Base-by-base conservation (phyloP, 495 filamentous ascomycete genomes). In the Neurospora tetrasperma region DNA sequence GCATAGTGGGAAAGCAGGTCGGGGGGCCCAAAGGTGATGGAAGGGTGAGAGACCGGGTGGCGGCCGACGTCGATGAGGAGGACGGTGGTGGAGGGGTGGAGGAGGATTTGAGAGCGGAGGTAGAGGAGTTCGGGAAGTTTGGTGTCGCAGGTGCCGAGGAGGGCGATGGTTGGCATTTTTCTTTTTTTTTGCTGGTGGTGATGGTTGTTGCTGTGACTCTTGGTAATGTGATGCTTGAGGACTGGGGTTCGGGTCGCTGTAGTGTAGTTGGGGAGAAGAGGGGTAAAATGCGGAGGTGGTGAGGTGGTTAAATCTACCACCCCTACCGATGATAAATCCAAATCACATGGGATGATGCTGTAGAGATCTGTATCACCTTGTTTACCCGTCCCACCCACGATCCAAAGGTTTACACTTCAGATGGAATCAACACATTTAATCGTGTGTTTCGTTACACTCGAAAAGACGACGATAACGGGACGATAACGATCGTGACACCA, bases 101-200 rank as follows among this genome's bases (percentile, higher is more conserved):
- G 35, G 6, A 85, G 73, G 71, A 90, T 84, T 69, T 84, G 82
- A 0, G 82, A 77, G 59, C 84, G 82, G 40, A 89, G 83, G 79
- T 87, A 90, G 18, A 90, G 82, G 12, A 89, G 83, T 74, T 91
- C 88, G 5, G 80, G 42, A 12, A 89, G 84, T 75, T 93, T 93
- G 69, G 90, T 91, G 78, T 93, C 90, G 78, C 86, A 88, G 14
- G 90, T 93, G 70, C 90, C 90, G 42, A 92, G 77, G 35, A 92
- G 79, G 71, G 86, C 81, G 46, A 93, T 84, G n/a, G 81, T 83
- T 8, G 77, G 75, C 81, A 83, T 83, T 40, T 42, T 74, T 83
- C 31, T 31, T 74, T 83, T 40, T 83, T 40, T 41, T 74, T 31
- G 54, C 27, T 12, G 23, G 16, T 35, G 31, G 38, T 35, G 3